phyloP scores from a whole-genome alignment of 83 land plant genomes.

The Picea abies region DNA sequence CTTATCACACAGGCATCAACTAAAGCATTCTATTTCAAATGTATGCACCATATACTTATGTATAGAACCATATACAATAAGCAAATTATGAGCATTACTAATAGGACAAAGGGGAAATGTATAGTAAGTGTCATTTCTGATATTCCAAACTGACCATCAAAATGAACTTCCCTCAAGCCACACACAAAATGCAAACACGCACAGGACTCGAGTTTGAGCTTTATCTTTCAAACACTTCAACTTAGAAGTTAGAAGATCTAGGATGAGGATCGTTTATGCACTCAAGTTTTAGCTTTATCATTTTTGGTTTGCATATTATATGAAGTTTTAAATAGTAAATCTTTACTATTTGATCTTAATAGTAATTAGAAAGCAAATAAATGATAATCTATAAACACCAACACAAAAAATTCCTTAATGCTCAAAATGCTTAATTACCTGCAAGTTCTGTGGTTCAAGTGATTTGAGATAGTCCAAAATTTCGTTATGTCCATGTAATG shows the following conservation, averaged over 20 bases:
- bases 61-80: not conserved
- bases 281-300: not conserved
- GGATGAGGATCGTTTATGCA: not conserved
- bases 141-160: not conserved
- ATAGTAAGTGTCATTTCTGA: not conserved
- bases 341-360: not conserved
- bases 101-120: not conserved
- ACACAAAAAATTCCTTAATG: not conserved
- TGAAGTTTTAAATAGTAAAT: not conserved
- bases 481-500: constrained; percentile 74
- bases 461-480: constrained; percentile 85
- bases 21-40: too few relatives aligned
- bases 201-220: not conserved
- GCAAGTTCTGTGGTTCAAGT: constrained; percentile 91
- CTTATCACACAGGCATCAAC: too few relatives aligned
- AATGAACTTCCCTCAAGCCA: not conserved
- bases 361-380: not conserved
- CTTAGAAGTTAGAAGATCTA: not conserved
- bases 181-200: not conserved
- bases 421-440: constrained; percentile 42
- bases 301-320: not conserved
- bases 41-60: too few relatives aligned
- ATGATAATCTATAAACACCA: not conserved
- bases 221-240: not conserved
- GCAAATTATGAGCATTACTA: not conserved